Percentiles rank a stretch among this genome's conserved stretches.
Evolutionary conservation across 2,329 filamentous ascomycete species (phyloP).

Genomic region (Trichocomaceae sp.): DNA sequence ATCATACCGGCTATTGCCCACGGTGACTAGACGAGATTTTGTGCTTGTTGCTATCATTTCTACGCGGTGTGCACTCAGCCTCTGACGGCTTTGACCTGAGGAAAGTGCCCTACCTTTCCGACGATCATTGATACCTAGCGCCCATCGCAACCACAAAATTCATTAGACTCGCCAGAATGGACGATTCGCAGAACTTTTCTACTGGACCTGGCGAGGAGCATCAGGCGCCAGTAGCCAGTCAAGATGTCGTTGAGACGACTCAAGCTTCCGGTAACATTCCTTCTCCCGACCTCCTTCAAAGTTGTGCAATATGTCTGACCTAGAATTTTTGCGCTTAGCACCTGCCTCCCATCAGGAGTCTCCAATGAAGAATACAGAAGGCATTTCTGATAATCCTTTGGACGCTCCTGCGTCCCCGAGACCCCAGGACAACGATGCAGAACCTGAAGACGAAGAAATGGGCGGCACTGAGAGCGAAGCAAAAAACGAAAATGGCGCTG

Average conservation of each 20-base stretch:
- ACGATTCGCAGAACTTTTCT: slow-evolving; percentile 27
- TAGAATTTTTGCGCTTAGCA: slow-evolving; percentile 20
- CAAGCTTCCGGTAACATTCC: slow-evolving; percentile 25
- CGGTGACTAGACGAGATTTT: neutral
- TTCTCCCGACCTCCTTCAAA: slow-evolving; percentile 10
- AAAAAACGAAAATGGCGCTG: slow-evolving; percentile 41
- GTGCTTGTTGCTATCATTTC: neutral
- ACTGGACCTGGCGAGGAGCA: slow-evolving; percentile 25
- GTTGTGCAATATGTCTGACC: slow-evolving; percentile 11
- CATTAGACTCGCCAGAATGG: slow-evolving; percentile 29
- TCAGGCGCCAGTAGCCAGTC: slow-evolving; percentile 21
- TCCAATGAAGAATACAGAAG: slow-evolving; percentile 25
- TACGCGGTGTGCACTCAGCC: slow-evolving; percentile 9
- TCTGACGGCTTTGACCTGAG: neutral
- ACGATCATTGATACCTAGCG: slow-evolving; percentile 24
- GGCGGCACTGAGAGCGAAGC: slow-evolving; percentile 51
- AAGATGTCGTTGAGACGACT: slow-evolving; percentile 24
- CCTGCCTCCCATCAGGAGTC: slow-evolving; percentile 30
- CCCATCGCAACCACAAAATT: slow-evolving; percentile 24
- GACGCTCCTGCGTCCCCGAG: slow-evolving; percentile 62
- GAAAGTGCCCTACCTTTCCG: slow-evolving; percentile 15
- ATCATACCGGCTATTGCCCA: neutral
- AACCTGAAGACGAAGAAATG: slow-evolving; percentile 71
- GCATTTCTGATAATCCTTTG: slow-evolving; percentile 56
- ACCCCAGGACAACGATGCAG: slow-evolving; percentile 53